Base-by-base conservation (phyloP, 2,329 filamentous ascomycete species). In the Aspergillus glaucus region DNA sequence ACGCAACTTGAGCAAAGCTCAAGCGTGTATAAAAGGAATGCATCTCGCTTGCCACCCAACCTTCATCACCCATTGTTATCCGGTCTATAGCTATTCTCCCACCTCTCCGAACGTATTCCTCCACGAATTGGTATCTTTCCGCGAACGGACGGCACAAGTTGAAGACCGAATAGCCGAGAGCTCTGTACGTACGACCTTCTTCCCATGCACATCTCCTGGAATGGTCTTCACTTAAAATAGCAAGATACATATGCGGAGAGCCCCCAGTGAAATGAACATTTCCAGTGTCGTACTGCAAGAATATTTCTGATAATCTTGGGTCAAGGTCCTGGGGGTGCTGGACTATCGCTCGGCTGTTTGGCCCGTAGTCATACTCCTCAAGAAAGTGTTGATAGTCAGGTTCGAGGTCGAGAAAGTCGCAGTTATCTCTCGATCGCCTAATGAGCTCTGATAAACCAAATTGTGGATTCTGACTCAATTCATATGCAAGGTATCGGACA, bases 211-310 rank as follows among this genome's bases (percentile, higher is more conserved):
- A 82, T 40, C 75, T 74, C 26, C 76, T 74, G n/a, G 64, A 60
- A 15, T 77, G 75, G 49, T 75, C 77, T 53, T 85, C 82, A 8
- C 82, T 68, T 0, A 89, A 64, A 19, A 84, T 74, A 0, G 85
- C 83, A 1, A 90, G 73, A 61, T 85, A 91, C 10, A 88, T 75
- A 37, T 75, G 67, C 10, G 68, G 58, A 1, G 55, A 50, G 2
- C 64, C 52, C 2, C 48, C 49, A 15, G 46, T 37, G 4, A 56
- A 34, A 42, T 57, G 54, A 5, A 58, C 46, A 26, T 53, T 51
- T 14, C 58, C 55, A 28, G 50, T 44, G 41, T 62, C 53, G 49
- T 71, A 70, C 53, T 79, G 73, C 50, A 74, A 68, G 41, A 76
- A 66, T 26, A 78, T 59, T 58, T 81, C 79, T 1, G 75, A 77